Conservation (phyloP, 805 yeast species). For the Tetrapisispora pingtungensis region DNA sequence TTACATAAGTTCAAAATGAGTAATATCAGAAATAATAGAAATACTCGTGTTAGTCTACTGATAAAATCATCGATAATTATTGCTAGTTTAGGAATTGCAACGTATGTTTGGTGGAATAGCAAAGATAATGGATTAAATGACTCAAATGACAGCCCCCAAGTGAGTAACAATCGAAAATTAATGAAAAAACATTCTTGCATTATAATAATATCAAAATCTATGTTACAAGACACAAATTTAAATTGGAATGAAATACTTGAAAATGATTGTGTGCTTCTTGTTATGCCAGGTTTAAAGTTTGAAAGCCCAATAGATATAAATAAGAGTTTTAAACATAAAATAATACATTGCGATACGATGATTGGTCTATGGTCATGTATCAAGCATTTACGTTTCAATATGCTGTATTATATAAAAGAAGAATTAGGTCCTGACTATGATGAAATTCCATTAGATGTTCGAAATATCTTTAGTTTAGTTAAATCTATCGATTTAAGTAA, state of each 20-base stretch:
- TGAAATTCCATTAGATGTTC: slow-evolving; percentile 25
- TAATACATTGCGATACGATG: slow-evolving; percentile 39
- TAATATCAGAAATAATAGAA: not conserved
- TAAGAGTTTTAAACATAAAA: slow-evolving; percentile 14
- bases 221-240: slow-evolving; percentile 6
- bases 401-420: slow-evolving; percentile 20
- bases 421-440: slow-evolving; percentile 11
- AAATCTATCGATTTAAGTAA: slow-evolving; percentile 6
- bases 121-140: not conserved
- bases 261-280: slow-evolving; percentile 29
- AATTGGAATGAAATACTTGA: slow-evolving; percentile 15
- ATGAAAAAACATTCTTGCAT: slow-evolving; percentile 10
- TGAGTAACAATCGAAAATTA: not conserved
- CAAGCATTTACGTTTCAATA: slow-evolving; percentile 38
- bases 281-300: slow-evolving; percentile 24
- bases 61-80: not conserved
- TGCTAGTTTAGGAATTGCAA: not conserved
- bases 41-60: not conserved
- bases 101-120: slow-evolving; percentile 2
- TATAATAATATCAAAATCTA: slow-evolving; percentile 12
- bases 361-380: slow-evolving; percentile 46
- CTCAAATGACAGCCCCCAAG: not conserved
- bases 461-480: slow-evolving; percentile 23
- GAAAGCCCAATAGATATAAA: slow-evolving; percentile 8
- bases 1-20: not conserved